Evolutionary conservation across 257 asterid species (phyloP).

Genomic region (Gentiana dahurica): DNA sequence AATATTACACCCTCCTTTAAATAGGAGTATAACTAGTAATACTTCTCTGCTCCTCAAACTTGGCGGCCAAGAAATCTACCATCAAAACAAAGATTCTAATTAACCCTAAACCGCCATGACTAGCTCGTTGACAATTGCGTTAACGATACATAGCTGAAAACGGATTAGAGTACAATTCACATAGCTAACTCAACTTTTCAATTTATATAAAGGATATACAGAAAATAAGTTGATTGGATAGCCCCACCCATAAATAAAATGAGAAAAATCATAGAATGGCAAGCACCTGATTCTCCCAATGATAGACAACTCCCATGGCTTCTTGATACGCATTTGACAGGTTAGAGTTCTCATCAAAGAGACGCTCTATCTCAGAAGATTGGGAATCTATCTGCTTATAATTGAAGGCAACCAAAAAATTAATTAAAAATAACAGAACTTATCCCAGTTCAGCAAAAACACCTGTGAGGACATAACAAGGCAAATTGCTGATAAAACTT

Average conservation of each 20-base stretch:
- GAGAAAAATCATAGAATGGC: not conserved
- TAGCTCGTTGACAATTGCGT: no score
- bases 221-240: not conserved
- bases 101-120: no score
- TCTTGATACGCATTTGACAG: constrained; percentile 79
- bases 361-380: constrained; percentile 87
- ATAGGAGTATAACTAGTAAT: no score
- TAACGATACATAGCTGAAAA: not conserved
- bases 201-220: not conserved
- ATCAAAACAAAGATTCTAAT: no score
- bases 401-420: constrained; percentile 5
- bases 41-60: no score
- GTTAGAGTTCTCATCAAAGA: constrained; percentile 76
- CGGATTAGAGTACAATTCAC: not conserved
- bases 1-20: no score
- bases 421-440: not conserved
- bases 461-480: no score
- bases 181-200: not conserved
- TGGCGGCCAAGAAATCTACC: no score
- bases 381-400: constrained; percentile 80
- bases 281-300: constrained; percentile 90
- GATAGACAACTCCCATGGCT: constrained; percentile 50
- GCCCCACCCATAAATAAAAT: no score
- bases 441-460: constrained; percentile 12
- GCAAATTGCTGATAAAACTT: no score